phyloP scores from a whole-genome alignment of 108 stramenopile genomes.

The Nitzschia sp. region DNA sequence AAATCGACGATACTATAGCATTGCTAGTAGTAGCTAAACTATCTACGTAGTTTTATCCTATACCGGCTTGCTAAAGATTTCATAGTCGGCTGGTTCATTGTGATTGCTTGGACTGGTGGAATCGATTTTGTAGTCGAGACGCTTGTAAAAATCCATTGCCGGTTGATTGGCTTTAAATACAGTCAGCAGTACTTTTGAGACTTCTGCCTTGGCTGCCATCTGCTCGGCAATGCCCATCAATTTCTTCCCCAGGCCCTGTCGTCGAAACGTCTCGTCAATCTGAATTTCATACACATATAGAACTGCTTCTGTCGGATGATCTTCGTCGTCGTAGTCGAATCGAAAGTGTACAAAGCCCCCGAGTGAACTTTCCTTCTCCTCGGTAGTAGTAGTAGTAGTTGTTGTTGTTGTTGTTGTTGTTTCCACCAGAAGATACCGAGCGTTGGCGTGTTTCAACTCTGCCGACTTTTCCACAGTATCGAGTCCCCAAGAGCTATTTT shows the following conservation, averaged over 20 bases:
- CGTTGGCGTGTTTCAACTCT: slow-evolving; percentile 61
- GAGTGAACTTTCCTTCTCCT: slow-evolving; percentile 3
- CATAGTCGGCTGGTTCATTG: slow-evolving; percentile 64
- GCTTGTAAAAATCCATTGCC: slow-evolving; percentile 77
- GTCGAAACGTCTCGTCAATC: slow-evolving; percentile 42
- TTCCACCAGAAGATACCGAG: slow-evolving; percentile 60
- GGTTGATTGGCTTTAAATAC: slow-evolving; percentile 62
- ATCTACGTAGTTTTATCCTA: too few relatives aligned
- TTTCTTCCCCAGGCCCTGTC: slow-evolving; percentile 62
- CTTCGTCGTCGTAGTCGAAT: slow-evolving; percentile 81
- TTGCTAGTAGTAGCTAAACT: too few relatives aligned
- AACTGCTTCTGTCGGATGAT: slow-evolving; percentile 37
- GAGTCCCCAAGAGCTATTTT: slow-evolving; percentile 73
- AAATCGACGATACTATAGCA: too few relatives aligned
- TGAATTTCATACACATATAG: slow-evolving; percentile 81
- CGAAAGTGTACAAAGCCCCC: slow-evolving; percentile 78
- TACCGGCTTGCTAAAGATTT: slow-evolving; percentile 75
- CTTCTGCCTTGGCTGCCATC: slow-evolving; percentile 36
- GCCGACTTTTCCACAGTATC: slow-evolving; percentile 62
- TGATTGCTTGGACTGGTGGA: slow-evolving; percentile 67
- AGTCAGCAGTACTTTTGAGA: slow-evolving; percentile 74
- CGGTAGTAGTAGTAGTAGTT: not conserved
- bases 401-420: too few relatives aligned
- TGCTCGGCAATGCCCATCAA: slow-evolving; percentile 63
- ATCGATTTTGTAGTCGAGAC: slow-evolving; percentile 58